A percentile compares a stretch with the other conserved stretches of the same genome.
These are phyloP conservation scores for Serendipita vermifera DNA, from an alignment of 768 basidiomycete genomes.

Conservation along the genomic window DNA sequence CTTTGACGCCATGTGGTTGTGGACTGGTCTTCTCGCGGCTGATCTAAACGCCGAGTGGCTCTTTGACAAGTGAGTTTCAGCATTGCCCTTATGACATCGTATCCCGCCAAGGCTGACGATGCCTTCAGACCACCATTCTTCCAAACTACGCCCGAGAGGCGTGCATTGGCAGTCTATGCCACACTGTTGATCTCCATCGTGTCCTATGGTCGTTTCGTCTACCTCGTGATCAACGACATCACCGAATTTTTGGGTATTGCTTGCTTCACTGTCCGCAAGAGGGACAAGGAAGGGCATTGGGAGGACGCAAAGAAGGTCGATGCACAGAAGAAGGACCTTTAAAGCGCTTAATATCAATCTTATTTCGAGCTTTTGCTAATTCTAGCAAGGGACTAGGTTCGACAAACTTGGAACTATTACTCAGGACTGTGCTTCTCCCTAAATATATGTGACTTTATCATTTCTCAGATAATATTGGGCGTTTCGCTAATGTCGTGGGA, in stretches of 20 bases:
- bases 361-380: too few relatives aligned
- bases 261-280: constrained; percentile 85
- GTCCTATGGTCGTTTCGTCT: constrained; percentile 65
- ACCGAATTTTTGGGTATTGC: constrained; percentile 88
- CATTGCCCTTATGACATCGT: not conserved
- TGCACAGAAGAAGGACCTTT: constrained; percentile 11
- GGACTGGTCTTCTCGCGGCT: constrained; percentile 59
- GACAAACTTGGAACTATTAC: too few relatives aligned
- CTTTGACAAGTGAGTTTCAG: constrained; percentile 44
- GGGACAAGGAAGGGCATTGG: constrained; percentile 59
- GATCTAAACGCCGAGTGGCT: constrained; percentile 72
- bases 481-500: too few relatives aligned
- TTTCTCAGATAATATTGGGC: too few relatives aligned
- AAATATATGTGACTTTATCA: too few relatives aligned
- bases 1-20: constrained; percentile 80
- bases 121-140: constrained; percentile 48
- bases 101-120: not conserved
- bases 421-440: too few relatives aligned
- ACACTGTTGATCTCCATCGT: constrained; percentile 56
- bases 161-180: constrained; percentile 57
- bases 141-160: constrained; percentile 49
- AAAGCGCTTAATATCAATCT: too few relatives aligned
- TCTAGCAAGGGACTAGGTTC: too few relatives aligned
- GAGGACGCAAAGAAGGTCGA: constrained; percentile 22
- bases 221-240: constrained; percentile 74